Evolutionary conservation across 768 basidiomycete genomes (phyloP).

Genomic region (Auricularia auricula-judae): DNA sequence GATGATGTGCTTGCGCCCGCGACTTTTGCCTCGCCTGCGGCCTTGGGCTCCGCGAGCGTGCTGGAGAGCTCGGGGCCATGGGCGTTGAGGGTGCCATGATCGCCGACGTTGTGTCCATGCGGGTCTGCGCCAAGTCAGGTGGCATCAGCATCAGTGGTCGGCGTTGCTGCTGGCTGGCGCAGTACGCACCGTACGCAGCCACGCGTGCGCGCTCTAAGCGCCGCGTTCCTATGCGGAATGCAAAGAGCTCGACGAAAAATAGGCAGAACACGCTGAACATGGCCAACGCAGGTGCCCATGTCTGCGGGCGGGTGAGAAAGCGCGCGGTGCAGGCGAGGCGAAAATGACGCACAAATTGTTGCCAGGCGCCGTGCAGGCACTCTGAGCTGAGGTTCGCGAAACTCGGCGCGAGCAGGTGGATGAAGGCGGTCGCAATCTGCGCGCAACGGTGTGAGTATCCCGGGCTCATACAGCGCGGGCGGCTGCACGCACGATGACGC

Average conservation of each 20-base stretch:
- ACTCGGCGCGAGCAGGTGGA: slow-evolving; percentile 71
- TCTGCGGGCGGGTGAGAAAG: slow-evolving; percentile 29
- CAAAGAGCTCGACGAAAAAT: slow-evolving; percentile 76
- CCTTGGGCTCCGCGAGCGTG: neutral
- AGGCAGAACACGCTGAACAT: slow-evolving; percentile 73
- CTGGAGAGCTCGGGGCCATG: slow-evolving; percentile 49
- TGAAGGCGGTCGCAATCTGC: slow-evolving; percentile 84
- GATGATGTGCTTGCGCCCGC: neutral
- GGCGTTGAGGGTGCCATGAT: slow-evolving; percentile 36
- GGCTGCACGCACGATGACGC: slow-evolving; percentile 55
- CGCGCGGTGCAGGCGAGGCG: neutral
- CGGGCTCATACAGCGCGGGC: neutral
- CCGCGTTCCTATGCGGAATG: slow-evolving; percentile 76
- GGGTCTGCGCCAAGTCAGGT: slow-evolving; percentile 25
- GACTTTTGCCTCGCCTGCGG: neutral
- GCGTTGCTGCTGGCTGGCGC: neutral
- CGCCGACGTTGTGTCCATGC: slow-evolving; percentile 52
- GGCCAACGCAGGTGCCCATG: slow-evolving; percentile 72
- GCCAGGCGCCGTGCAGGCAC: slow-evolving; percentile 66
- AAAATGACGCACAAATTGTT: slow-evolving; percentile 47
- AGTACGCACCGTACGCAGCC: neutral
- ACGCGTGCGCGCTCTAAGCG: slow-evolving; percentile 34
- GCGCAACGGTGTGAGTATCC: slow-evolving; percentile 2
- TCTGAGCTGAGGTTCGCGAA: slow-evolving; percentile 56
- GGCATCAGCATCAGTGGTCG: neutral